These are phyloP conservation scores for Curvularia verruculosa DNA, from an alignment of 2,329 filamentous ascomycete species.

Conservation along the genomic window DNA sequence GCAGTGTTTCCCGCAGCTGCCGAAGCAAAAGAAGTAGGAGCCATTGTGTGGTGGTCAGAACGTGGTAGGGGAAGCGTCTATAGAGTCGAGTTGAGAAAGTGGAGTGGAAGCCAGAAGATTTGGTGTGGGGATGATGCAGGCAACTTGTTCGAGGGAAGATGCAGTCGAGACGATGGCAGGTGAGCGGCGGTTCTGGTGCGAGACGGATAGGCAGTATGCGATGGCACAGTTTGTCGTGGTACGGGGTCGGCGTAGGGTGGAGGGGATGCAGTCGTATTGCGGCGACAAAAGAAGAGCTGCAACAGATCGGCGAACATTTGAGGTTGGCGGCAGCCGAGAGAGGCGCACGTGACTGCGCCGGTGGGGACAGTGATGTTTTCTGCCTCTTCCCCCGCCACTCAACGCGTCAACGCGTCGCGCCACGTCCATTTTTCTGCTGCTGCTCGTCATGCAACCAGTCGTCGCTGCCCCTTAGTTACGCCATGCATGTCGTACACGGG, in stretches of 20 bases:
- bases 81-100: constrained; percentile 29
- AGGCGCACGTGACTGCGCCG: constrained; percentile 14
- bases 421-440: not conserved
- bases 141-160: constrained; percentile 30
- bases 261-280: constrained; percentile 23
- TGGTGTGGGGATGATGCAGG: constrained; percentile 32
- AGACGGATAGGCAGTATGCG: constrained; percentile 13
- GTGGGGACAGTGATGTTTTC: constrained; percentile 9
- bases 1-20: constrained; percentile 55
- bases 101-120: constrained; percentile 35
- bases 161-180: constrained; percentile 28
- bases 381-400: constrained; percentile 7
- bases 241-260: constrained; percentile 7
- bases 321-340: constrained; percentile 25
- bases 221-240: constrained; percentile 45
- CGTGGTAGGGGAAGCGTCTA: constrained; percentile 26
- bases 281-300: constrained; percentile 25
- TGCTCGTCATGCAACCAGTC: not conserved
- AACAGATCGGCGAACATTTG: constrained; percentile 21
- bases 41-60: constrained; percentile 45
- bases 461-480: not conserved
- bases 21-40: constrained; percentile 59
- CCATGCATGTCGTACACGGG: not conserved
- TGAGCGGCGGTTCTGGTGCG: constrained; percentile 26
- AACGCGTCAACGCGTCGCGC: constrained; percentile 18